phyloP scores from a whole-genome alignment of 164 flowering plant species.

The Aristolochia contorta region DNA sequence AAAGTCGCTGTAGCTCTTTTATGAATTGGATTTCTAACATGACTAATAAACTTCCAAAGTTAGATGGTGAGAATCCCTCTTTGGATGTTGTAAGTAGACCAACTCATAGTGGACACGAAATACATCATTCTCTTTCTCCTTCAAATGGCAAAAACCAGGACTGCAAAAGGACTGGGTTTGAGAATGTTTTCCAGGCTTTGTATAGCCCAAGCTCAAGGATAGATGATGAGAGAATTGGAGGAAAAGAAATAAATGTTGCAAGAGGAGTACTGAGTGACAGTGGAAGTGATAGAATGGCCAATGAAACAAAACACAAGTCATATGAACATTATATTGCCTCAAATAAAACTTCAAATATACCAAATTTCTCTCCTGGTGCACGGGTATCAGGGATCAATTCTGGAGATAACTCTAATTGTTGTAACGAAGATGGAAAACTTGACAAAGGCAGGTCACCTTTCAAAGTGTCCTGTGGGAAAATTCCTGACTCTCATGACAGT shows the following conservation, averaged over 20 bases:
- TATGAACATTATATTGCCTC: too few species aligned
- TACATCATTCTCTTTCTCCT: constrained; percentile 15
- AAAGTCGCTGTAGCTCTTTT: constrained; percentile 56
- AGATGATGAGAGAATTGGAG: constrained; percentile 6
- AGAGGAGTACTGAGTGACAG: too few species aligned
- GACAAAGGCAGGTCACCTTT: constrained; percentile 15
- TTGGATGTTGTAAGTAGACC: not conserved
- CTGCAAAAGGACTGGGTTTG: constrained; percentile 41
- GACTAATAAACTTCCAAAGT: constrained; percentile 40
- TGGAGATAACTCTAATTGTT: too few species aligned
- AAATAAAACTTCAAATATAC: too few species aligned
- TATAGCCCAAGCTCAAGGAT: constrained; percentile 27
- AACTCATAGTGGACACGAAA: constrained; percentile 16
- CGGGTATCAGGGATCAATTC: too few species aligned
- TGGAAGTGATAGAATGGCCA: too few species aligned
- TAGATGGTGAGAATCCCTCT: constrained; percentile 1
- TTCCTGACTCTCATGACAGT: constrained; percentile 19
- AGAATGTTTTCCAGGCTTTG: constrained; percentile 46
- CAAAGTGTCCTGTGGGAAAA: constrained; percentile 20
- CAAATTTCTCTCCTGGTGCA: too few species aligned
- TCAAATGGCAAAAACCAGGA: constrained; percentile 11
- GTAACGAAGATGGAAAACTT: not conserved
- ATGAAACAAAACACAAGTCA: too few species aligned
- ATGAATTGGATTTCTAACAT: constrained; percentile 79
- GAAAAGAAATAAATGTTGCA: not conserved